Percentiles rank a stretch among this genome's conserved stretches.
phyloP scores from a whole-genome alignment of 345 rosid species.

The Erysimum cheiranthoides region DNA sequence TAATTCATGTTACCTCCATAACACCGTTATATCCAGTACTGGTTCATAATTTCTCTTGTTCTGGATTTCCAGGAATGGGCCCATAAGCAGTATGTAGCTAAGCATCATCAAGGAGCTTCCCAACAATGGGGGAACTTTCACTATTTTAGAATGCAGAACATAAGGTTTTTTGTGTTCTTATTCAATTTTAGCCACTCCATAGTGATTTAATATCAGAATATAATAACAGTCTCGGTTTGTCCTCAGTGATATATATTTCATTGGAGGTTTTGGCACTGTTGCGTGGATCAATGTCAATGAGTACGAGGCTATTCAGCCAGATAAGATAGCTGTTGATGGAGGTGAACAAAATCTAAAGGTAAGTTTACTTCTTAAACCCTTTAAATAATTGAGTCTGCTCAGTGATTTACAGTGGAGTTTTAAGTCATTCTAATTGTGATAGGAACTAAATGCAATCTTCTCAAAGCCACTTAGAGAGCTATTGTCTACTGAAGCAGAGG shows the following conservation, averaged over 20 bases:
- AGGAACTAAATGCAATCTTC: constrained; percentile 88
- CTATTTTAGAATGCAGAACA: constrained; percentile 92
- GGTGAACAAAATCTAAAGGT: constrained; percentile 96
- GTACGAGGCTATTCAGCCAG: constrained; percentile 79
- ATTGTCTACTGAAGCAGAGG: constrained; percentile 67
- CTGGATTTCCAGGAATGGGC: constrained; percentile 83
- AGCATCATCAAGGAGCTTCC: constrained; percentile 91
- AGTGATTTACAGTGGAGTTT: constrained; percentile 13
- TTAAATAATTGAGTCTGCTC: background rate
- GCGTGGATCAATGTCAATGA: constrained; percentile 97
- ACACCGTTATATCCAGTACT: background rate
- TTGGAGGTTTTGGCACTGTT: constrained; percentile 98
- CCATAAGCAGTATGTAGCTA: constrained; percentile 82
- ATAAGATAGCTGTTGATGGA: constrained; percentile 95
- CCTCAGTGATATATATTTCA: constrained; percentile 90
- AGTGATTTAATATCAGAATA: background rate
- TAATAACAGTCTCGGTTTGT: constrained; percentile 12
- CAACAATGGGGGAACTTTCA: constrained; percentile 98
- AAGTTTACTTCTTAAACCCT: constrained; percentile 1
- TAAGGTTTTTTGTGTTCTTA: constrained; percentile 59
- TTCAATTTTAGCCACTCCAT: constrained; percentile 15
- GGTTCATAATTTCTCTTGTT: constrained; percentile 18
- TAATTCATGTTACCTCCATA: background rate
- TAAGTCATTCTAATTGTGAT: background rate
- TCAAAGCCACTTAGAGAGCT: constrained; percentile 82